A percentile compares a stretch with the other conserved stretches of the same genome.
Conservation (phyloP, 2,329 filamentous ascomycete species). For the Aspergillus hiratsukae region DNA sequence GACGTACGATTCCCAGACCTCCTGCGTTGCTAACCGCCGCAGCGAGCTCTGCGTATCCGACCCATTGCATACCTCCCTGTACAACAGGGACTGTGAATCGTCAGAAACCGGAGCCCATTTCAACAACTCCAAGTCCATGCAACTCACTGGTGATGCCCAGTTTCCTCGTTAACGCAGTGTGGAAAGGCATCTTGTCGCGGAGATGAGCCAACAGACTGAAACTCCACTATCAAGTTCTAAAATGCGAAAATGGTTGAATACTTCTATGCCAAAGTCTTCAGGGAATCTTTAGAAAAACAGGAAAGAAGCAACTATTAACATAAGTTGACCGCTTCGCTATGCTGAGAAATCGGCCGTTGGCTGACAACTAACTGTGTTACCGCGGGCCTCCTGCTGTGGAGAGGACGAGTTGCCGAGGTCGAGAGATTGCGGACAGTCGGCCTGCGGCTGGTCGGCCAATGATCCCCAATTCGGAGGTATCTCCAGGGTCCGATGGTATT, state of each 20-base stretch:
- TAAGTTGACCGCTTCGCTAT: neutral
- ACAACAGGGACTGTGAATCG: slow-evolving; percentile 41
- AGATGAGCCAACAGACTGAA: neutral
- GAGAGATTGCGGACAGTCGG: neutral
- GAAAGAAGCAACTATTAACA: slow-evolving; percentile 2
- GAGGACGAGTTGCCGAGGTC: slow-evolving; percentile 30
- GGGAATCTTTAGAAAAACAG: slow-evolving; percentile 3
- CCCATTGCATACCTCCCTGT: slow-evolving; percentile 54
- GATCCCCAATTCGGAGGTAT: neutral
- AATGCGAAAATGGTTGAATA: slow-evolving; percentile 1
- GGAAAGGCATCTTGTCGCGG: slow-evolving; percentile 55
- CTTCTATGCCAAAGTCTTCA: slow-evolving; percentile 3
- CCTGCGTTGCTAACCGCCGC: slow-evolving; percentile 52
- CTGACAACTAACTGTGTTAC: slow-evolving; percentile 14
- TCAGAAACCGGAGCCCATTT: slow-evolving; percentile 3
- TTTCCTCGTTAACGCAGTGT: slow-evolving; percentile 58
- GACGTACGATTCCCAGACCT: slow-evolving; percentile 47
- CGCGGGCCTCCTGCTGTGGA: slow-evolving; percentile 25
- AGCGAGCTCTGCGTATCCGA: slow-evolving; percentile 51
- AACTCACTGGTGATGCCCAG: slow-evolving; percentile 49
- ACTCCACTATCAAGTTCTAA: neutral
- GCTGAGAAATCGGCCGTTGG: slow-evolving; percentile 1
- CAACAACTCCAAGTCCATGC: neutral
- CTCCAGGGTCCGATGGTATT: neutral
- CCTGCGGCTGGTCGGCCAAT: neutral